Percentiles rank a stretch among this genome's conserved stretches.
phyloP scores from a whole-genome alignment of 164 flowering plant genomes.

The Nymphaea thermarum region DNA sequence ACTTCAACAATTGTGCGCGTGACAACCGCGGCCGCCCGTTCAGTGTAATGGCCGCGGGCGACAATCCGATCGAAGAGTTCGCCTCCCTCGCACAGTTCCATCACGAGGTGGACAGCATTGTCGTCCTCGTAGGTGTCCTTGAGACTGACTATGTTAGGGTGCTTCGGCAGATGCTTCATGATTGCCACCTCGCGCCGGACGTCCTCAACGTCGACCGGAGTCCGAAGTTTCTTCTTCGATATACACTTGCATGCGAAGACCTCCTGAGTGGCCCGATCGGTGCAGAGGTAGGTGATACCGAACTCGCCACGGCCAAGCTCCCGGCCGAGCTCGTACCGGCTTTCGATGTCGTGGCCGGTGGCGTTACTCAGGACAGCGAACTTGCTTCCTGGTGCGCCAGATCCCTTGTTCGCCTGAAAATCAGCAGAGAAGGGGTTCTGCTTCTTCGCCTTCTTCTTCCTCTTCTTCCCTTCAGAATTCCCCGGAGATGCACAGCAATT shows the following conservation, averaged over 20 bases:
- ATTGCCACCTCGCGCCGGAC: slow-evolving; percentile 83
- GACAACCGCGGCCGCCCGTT: slow-evolving; percentile 73
- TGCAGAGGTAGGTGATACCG: slow-evolving; percentile 72
- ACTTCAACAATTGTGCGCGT: slow-evolving; percentile 76
- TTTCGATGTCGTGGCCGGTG: slow-evolving; percentile 50
- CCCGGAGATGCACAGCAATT: slow-evolving; percentile 60
- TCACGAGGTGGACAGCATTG: slow-evolving; percentile 70
- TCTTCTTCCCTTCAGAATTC: slow-evolving; percentile 15
- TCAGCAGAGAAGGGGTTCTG: slow-evolving; percentile 56
- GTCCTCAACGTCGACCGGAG: slow-evolving; percentile 71
- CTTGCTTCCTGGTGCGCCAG: slow-evolving; percentile 22
- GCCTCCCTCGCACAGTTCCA: slow-evolving; percentile 92
- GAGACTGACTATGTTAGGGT: slow-evolving; percentile 61
- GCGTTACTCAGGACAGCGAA: slow-evolving; percentile 46
- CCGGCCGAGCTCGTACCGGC: slow-evolving; percentile 50
- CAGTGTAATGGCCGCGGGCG: slow-evolving; percentile 81
- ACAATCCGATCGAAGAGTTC: slow-evolving; percentile 86
- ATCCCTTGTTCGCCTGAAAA: slow-evolving; percentile 15
- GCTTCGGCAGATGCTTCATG: slow-evolving; percentile 69
- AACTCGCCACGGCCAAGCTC: slow-evolving; percentile 89
- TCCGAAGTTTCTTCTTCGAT: slow-evolving; percentile 79
- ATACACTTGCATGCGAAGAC: slow-evolving; percentile 68
- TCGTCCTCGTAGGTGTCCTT: slow-evolving; percentile 85
- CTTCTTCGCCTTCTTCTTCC: slow-evolving; percentile 28
- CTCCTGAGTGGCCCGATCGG: slow-evolving; percentile 42